phyloP scores from a whole-genome alignment of 495 filamentous ascomycete species.

The Penicillium bovifimosum region DNA sequence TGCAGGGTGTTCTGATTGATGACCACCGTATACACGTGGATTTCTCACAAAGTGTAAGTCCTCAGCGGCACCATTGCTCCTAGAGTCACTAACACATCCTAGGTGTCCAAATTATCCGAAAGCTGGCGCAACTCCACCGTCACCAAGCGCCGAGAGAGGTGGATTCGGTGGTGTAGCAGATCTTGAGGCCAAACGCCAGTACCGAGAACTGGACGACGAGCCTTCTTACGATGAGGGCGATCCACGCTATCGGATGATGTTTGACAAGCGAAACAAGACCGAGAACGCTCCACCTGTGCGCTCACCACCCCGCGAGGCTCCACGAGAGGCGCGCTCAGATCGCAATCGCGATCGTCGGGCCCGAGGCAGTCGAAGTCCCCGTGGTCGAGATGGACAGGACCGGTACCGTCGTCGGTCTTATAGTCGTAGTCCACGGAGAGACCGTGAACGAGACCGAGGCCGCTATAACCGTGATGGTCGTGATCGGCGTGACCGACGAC shows the following conservation, averaged over 20 bases:
- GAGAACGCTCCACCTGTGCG: neutral
- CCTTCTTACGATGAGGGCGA: slow-evolving; percentile 47
- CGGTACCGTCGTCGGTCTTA: slow-evolving; percentile 34
- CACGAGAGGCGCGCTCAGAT: slow-evolving; percentile 17
- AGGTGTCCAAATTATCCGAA: slow-evolving; percentile 81
- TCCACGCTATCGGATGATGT: slow-evolving; percentile 71
- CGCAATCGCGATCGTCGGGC: slow-evolving; percentile 25
- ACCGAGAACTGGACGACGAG: slow-evolving; percentile 61
- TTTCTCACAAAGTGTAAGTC: slow-evolving; percentile 89
- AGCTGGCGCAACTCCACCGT: slow-evolving; percentile 88
- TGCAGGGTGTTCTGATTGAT: slow-evolving; percentile 94
- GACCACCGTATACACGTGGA: slow-evolving; percentile 98
- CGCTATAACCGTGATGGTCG: slow-evolving; percentile 9
- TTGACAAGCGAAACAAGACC: slow-evolving; percentile 50
- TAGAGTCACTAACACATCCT: slow-evolving; percentile 17
- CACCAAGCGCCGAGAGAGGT: slow-evolving; percentile 67
- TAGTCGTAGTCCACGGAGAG: slow-evolving; percentile 48
- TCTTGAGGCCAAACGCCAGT: slow-evolving; percentile 87
- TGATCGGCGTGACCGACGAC: slow-evolving; percentile 8
- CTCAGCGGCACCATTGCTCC: neutral
- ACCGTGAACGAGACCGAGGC: slow-evolving; percentile 24
- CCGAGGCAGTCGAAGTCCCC: slow-evolving; percentile 48
- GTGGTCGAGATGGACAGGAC: slow-evolving; percentile 17
- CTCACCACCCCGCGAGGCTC: neutral
- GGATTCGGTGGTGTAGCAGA: slow-evolving; percentile 86